Percentiles rank a stretch among this genome's conserved stretches.
Evolutionary conservation across 768 basidiomycete species (phyloP).

Genomic region (Phylloporus sp.): DNA sequence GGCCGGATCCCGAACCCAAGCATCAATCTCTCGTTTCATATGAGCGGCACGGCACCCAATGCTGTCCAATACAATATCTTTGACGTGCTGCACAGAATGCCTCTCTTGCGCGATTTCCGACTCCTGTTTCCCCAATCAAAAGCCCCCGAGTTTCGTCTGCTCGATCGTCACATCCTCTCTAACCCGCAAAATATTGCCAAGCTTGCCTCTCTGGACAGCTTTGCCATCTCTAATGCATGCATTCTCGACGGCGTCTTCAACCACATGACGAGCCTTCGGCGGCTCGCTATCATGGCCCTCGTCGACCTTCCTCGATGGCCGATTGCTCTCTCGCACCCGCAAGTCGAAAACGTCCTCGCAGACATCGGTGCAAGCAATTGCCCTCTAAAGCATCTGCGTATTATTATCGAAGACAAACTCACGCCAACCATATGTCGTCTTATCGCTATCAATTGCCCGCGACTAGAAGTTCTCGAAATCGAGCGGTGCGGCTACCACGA

Average conservation of each 20-base stretch:
- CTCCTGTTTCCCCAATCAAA: slow-evolving; percentile 30
- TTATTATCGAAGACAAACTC: slow-evolving; percentile 35
- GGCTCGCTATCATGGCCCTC: slow-evolving; percentile 31
- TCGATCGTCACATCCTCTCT: slow-evolving; percentile 21
- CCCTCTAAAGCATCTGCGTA: slow-evolving; percentile 31
- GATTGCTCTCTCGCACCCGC: slow-evolving; percentile 32
- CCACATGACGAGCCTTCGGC: slow-evolving; percentile 26
- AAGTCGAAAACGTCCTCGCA: slow-evolving; percentile 27
- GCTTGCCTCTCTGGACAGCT: slow-evolving; percentile 32
- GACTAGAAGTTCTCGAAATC: slow-evolving; percentile 32
- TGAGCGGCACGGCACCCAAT: background rate
- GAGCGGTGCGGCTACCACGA: slow-evolving; percentile 36
- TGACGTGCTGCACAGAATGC: slow-evolving; percentile 30
- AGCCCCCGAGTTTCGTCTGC: slow-evolving; percentile 24
- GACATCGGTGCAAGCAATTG: slow-evolving; percentile 32
- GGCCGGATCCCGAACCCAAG: slow-evolving; percentile 24
- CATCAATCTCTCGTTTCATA: slow-evolving; percentile 13
- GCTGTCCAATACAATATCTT: slow-evolving; percentile 15
- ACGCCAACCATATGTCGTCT: slow-evolving; percentile 28
- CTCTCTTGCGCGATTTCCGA: slow-evolving; percentile 27
- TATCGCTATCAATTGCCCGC: slow-evolving; percentile 30
- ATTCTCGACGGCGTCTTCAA: slow-evolving; percentile 27
- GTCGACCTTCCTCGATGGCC: slow-evolving; percentile 36
- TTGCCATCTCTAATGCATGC: slow-evolving; percentile 36
- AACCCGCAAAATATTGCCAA: slow-evolving; percentile 23